phyloP scores from a whole-genome alignment of 495 filamentous ascomycete genomes.

The Aspergillus cristatus region DNA sequence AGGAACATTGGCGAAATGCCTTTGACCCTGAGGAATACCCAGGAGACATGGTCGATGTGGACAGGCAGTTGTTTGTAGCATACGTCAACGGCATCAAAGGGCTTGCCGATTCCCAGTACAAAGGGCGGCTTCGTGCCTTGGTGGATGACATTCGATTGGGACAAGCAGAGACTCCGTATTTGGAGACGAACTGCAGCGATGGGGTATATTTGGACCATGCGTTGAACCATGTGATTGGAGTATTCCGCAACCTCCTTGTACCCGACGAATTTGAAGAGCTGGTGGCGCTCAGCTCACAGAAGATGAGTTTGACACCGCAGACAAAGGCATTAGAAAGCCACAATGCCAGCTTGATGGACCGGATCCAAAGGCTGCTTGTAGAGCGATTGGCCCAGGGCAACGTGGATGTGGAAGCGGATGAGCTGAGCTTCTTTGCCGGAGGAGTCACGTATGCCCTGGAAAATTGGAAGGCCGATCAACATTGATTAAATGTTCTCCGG shows the following conservation, averaged over 20 bases:
- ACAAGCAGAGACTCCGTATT: constrained; percentile 22
- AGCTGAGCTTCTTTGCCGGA: constrained; percentile 36
- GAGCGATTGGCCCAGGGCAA: constrained; percentile 25
- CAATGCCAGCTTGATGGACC: constrained; percentile 17
- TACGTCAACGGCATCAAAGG: constrained; percentile 40
- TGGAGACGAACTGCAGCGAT: constrained; percentile 24
- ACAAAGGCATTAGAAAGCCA: constrained; percentile 1
- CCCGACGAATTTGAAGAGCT: constrained; percentile 31
- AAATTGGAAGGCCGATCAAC: constrained; percentile 16
- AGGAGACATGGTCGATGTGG: constrained; percentile 30
- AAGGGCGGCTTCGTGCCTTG: constrained; percentile 24
- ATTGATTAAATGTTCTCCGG: constrained; percentile 4
- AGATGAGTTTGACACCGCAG: constrained; percentile 2
- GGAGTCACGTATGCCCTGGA: constrained; percentile 31
- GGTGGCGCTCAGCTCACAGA: constrained; percentile 18
- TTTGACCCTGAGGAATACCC: constrained; percentile 30
- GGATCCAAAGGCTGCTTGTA: constrained; percentile 28
- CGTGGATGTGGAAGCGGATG: constrained; percentile 27
- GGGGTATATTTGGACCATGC: constrained; percentile 30
- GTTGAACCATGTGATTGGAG: constrained; percentile 32
- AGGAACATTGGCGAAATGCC: constrained; percentile 9
- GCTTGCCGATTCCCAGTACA: constrained; percentile 25
- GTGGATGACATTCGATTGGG: constrained; percentile 30
- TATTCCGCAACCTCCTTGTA: constrained; percentile 32
- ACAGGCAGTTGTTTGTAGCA: constrained; percentile 32